Percentiles rank a stretch among this genome's conserved stretches.
Conservation (phyloP, 169 alveolate genomes). For the Plasmodium vivax region DNA sequence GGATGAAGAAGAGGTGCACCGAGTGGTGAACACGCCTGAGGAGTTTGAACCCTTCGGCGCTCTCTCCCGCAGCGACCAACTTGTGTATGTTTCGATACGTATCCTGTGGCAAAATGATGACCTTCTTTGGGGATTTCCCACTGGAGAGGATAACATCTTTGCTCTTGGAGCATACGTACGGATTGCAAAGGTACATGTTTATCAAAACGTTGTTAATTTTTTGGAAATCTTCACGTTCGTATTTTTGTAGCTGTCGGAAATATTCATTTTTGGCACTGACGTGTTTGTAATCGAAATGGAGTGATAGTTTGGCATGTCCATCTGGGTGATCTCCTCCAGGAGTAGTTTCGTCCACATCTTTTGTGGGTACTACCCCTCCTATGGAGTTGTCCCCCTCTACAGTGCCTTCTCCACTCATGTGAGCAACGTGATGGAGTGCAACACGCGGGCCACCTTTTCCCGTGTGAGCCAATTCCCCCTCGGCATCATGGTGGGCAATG, state of each 20-base stretch:
- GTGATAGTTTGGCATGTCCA: not conserved
- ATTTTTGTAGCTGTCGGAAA: slow-evolving; percentile 49
- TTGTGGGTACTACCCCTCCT: not conserved
- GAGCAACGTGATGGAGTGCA: not conserved
- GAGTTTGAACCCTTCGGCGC: not conserved
- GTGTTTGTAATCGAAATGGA: slow-evolving; percentile 51
- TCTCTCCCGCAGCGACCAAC: not conserved
- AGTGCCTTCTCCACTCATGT: not conserved
- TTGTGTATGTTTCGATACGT: slow-evolving; percentile 58
- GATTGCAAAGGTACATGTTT: slow-evolving; percentile 72
- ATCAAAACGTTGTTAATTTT: slow-evolving; percentile 57
- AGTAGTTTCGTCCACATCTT: not conserved
- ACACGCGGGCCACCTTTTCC: not conserved
- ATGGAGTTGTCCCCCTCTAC: not conserved
- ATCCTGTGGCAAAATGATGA: slow-evolving; percentile 71
- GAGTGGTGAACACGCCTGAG: slow-evolving; percentile 39
- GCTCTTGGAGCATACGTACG: slow-evolving; percentile 43
- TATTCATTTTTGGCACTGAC: slow-evolving; percentile 50
- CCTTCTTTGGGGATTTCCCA: slow-evolving; percentile 18
- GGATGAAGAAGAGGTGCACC: slow-evolving; percentile 9
- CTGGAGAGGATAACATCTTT: slow-evolving; percentile 4
- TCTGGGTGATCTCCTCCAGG: not conserved
- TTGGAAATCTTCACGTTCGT: slow-evolving; percentile 13
- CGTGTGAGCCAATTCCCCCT: not conserved
- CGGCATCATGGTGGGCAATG: not conserved